Percentiles rank a stretch among this genome's conserved stretches.
Evolutionary conservation across 331 rosid genomes (phyloP).

Genomic region (Malus hybrid): DNA sequence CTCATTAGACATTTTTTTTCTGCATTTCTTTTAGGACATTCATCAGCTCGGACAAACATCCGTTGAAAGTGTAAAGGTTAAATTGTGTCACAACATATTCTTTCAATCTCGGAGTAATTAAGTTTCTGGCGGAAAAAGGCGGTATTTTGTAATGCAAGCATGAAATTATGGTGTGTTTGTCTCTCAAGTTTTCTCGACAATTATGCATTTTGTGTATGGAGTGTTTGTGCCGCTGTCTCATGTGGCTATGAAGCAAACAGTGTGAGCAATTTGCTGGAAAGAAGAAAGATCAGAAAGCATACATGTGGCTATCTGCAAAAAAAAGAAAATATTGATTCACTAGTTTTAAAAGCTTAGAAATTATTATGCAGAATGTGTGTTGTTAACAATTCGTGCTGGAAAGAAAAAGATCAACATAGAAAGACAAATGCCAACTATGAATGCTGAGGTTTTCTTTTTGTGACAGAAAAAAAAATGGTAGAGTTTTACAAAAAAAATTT

Average conservation of each 20-base stretch:
- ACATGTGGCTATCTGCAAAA: constrained; percentile 4
- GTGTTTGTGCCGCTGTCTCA: background rate
- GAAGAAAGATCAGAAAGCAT: background rate
- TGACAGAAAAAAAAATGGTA: no score
- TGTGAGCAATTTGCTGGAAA: background rate
- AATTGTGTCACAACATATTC: background rate
- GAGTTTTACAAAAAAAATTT: no score
- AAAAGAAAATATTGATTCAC: constrained; percentile 4
- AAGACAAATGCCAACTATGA: constrained; percentile 50
- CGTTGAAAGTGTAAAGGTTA: background rate
- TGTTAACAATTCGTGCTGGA: constrained; percentile 52
- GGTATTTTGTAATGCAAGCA: background rate
- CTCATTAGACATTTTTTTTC: background rate
- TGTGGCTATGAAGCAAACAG: background rate
- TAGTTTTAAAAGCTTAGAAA: constrained; percentile 3
- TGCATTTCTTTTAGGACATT: background rate
- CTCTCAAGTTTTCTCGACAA: background rate
- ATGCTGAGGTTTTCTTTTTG: background rate
- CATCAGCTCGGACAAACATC: background rate
- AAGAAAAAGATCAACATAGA: constrained; percentile 42
- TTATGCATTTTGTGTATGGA: background rate
- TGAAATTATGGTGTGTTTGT: background rate
- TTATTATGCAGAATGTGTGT: constrained; percentile 25
- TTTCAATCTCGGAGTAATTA: background rate
- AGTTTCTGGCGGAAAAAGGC: background rate